Percentiles rank a stretch among this genome's conserved stretches.
Evolutionary conservation across 2,329 filamentous ascomycete species (phyloP).

Genomic region (Colletotrichum siamense): DNA sequence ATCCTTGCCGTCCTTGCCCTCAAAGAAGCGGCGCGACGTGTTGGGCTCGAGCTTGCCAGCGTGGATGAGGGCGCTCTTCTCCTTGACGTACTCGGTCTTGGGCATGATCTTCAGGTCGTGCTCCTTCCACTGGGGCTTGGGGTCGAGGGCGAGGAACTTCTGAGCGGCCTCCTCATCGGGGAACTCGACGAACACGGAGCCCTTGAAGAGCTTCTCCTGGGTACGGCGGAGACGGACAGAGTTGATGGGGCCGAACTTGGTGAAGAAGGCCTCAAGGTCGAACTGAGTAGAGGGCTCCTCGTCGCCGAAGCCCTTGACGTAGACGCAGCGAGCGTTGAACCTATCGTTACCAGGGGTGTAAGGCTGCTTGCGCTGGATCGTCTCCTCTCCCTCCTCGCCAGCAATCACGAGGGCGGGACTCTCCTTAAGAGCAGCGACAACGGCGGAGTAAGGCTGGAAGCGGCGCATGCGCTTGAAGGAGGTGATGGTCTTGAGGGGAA

Average conservation of each 20-base stretch:
- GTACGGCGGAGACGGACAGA: slow-evolving; percentile 86
- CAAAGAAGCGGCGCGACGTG: slow-evolving; percentile 51
- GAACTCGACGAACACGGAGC: slow-evolving; percentile 96
- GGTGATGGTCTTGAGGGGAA: slow-evolving; percentile 79
- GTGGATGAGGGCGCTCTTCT: slow-evolving; percentile 75
- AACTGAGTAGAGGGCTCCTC: slow-evolving; percentile 87
- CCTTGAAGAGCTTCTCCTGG: slow-evolving; percentile 82
- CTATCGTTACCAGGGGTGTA: slow-evolving; percentile 66
- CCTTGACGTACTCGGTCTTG: slow-evolving; percentile 87
- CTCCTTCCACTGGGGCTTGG: slow-evolving; percentile 84
- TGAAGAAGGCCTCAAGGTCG: slow-evolving; percentile 92
- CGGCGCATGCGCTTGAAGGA: slow-evolving; percentile 95
- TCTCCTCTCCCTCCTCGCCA: slow-evolving; percentile 76
- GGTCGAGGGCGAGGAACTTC: slow-evolving; percentile 80
- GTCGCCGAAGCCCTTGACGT: slow-evolving; percentile 92
- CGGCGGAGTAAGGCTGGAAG: slow-evolving; percentile 85
- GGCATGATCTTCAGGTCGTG: slow-evolving; percentile 81
- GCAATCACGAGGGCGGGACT: slow-evolving; percentile 76
- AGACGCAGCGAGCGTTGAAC: slow-evolving; percentile 77
- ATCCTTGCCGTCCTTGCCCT: slow-evolving; percentile 44
- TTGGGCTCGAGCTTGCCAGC: slow-evolving; percentile 72
- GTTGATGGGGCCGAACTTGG: slow-evolving; percentile 78
- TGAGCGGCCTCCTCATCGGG: slow-evolving; percentile 77
- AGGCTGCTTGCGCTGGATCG: slow-evolving; percentile 77
- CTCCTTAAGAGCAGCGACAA: slow-evolving; percentile 83